Base-by-base conservation (phyloP, 768 basidiomycete species). In the Phaeotremella fagi region DNA sequence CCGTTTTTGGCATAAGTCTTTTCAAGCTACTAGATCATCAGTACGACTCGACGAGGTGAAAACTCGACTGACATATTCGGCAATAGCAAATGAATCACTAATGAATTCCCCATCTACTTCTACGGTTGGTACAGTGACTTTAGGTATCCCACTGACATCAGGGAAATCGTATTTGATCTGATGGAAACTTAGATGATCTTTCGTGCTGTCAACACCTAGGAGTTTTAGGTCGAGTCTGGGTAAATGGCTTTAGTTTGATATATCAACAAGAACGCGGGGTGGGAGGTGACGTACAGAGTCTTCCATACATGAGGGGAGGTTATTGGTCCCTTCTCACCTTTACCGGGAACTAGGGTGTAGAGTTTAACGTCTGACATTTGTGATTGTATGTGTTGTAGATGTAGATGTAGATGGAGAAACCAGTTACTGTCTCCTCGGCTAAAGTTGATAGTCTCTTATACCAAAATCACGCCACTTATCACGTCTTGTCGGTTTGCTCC, bases 61-160 rank as follows among this genome's bases (percentile, higher is more conserved):
- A 46, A n/a, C n/a, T n/a, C n/a, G 7, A 51, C 52, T 47, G 35
- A 54, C 57, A 37, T 36, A 55, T 28, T 56, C 53, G 1, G 52
- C 57, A 45, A 49, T 57, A 43, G 50, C 48, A 48, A 55, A 57
- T 18, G 50, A 51, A 25, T 56, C 58, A 7, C 47, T 50, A 4
- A 44, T 48, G 23, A 41, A 52, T 22, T 48, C 37, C 9, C 53
- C 57, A 20, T 4, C 35, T 2, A 57, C 37, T 31, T 59, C 46
- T 3, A 60, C 49, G 16, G 53, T 55, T 1, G 58, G 58, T 35
- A 60, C 58, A 14, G 58, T 51, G 14, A 60, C 53, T 9, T 54
- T 48, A 11, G 44, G 48, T 35, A 55, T 60, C 31, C 53, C 53
- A 25, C 49, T 55, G 22, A 43, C 37, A 25, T 60, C 46, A 24